phyloP scores from a whole-genome alignment of 164 flowering plant genomes.

The Dillenia turbinata region DNA sequence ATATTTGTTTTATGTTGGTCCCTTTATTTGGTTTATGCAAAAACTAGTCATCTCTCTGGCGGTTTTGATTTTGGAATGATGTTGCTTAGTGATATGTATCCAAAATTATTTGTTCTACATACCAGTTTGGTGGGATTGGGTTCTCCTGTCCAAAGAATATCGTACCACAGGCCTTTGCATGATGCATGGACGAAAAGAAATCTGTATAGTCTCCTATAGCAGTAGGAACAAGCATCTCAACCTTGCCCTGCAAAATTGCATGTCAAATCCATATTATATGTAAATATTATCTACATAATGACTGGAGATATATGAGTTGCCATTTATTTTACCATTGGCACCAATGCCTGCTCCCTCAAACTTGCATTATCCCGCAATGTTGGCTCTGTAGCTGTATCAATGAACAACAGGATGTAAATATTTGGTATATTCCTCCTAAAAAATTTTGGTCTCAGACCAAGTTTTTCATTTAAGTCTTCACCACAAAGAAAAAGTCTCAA shows the following conservation, averaged over 20 bases:
- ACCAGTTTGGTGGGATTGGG: constrained; percentile 79
- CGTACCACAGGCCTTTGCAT: constrained; percentile 87
- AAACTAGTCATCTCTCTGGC: too few relatives aligned
- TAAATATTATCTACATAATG: neutral
- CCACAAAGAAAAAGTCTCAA: neutral
- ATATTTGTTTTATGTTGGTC: too few relatives aligned
- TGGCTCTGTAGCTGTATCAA: constrained; percentile 67
- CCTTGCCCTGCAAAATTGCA: constrained; percentile 42
- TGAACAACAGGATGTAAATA: neutral
- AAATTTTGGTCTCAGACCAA: neutral
- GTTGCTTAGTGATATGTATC: too few relatives aligned
- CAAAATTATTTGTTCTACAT: constrained; percentile 4
- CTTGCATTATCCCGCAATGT: constrained; percentile 67
- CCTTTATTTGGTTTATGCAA: too few relatives aligned
- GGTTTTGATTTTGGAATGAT: too few relatives aligned
- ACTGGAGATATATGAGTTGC: neutral
- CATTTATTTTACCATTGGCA: constrained; percentile 58
- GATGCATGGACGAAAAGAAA: constrained; percentile 88
- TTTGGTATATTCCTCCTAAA: too few relatives aligned
- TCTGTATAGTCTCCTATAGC: constrained; percentile 89
- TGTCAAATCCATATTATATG: neutral
- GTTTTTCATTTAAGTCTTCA: neutral
- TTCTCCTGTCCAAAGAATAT: constrained; percentile 88
- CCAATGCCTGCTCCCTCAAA: constrained; percentile 65
- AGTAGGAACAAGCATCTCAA: constrained; percentile 76